Evolutionary conservation across 2,329 filamentous ascomycete genomes (phyloP).

Genomic region (Stylonectria norvegica): DNA sequence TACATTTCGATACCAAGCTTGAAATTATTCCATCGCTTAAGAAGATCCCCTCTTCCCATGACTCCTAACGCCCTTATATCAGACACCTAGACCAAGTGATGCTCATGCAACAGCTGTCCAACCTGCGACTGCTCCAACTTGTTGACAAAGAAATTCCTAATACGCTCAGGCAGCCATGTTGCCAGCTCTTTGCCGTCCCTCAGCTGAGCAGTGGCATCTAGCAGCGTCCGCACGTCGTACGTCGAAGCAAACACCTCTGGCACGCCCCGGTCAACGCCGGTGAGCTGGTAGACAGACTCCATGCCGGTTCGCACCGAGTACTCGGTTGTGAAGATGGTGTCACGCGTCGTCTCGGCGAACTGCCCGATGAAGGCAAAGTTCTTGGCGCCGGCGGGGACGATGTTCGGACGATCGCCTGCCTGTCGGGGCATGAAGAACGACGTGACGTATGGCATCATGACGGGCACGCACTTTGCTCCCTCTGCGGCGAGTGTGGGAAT

Average conservation of each 20-base stretch:
- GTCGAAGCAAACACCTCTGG: slow-evolving; percentile 15
- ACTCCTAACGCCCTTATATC: too few relatives aligned
- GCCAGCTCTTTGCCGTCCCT: slow-evolving; percentile 11
- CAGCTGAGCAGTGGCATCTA: slow-evolving; percentile 7
- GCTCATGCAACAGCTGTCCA: slow-evolving; percentile 11
- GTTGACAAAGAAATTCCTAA: slow-evolving; percentile 5
- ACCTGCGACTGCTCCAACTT: slow-evolving; percentile 10
- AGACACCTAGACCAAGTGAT: slow-evolving; percentile 9
- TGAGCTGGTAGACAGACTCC: slow-evolving; percentile 33
- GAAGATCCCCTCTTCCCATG: too few relatives aligned
- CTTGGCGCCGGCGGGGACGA: slow-evolving; percentile 2
- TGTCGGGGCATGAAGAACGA: slow-evolving; percentile 15
- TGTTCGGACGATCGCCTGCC: slow-evolving; percentile 9
- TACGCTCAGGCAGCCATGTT: slow-evolving; percentile 9
- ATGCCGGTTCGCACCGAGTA: slow-evolving; percentile 37
- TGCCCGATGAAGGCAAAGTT: slow-evolving; percentile 17
- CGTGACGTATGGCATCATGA: slow-evolving; percentile 15
- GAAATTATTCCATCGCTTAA: too few relatives aligned
- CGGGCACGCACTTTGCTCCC: slow-evolving; percentile 10
- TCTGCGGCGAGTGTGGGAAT: slow-evolving; percentile 11
- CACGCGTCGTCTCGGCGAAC: slow-evolving; percentile 14
- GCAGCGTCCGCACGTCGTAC: slow-evolving; percentile 8
- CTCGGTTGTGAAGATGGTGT: slow-evolving; percentile 24
- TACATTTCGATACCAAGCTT: too few relatives aligned
- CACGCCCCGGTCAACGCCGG: slow-evolving; percentile 8